These are phyloP conservation scores for Populus hybrid DNA, from an alignment of 441 rosid genomes.

Conservation along the genomic window DNA sequence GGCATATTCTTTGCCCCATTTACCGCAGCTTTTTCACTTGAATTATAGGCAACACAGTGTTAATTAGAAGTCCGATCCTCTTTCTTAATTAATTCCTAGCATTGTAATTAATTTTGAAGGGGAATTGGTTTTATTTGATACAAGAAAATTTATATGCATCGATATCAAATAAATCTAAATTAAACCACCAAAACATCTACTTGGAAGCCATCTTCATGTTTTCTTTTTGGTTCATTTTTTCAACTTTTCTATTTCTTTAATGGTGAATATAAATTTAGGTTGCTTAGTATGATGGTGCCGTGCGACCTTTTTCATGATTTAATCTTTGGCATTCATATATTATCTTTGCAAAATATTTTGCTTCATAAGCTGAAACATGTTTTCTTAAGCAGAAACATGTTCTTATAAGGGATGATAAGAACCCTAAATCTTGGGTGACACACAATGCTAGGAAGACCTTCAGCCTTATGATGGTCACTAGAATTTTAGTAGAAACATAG, in stretches of 20 bases:
- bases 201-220: background rate
- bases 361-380: too few relatives aligned
- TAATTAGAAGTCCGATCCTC: background rate
- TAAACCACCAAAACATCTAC: background rate
- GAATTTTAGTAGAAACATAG: too few relatives aligned
- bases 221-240: background rate
- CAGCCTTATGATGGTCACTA: too few relatives aligned
- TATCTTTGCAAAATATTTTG: too few relatives aligned
- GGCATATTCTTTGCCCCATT: background rate
- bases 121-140: background rate
- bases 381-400: too few relatives aligned
- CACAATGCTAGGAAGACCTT: too few relatives aligned
- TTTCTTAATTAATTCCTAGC: background rate
- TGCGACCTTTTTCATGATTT: background rate
- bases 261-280: background rate
- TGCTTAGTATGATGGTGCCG: background rate
- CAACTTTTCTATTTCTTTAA: background rate
- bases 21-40: background rate
- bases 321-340: background rate
- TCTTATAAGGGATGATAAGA: too few relatives aligned
- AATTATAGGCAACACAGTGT: background rate
- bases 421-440: too few relatives aligned
- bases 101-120: background rate
- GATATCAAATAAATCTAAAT: background rate
- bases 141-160: background rate